phyloP scores from a whole-genome alignment of 2,329 filamentous ascomycete genomes.

The Colletotrichum sp. region DNA sequence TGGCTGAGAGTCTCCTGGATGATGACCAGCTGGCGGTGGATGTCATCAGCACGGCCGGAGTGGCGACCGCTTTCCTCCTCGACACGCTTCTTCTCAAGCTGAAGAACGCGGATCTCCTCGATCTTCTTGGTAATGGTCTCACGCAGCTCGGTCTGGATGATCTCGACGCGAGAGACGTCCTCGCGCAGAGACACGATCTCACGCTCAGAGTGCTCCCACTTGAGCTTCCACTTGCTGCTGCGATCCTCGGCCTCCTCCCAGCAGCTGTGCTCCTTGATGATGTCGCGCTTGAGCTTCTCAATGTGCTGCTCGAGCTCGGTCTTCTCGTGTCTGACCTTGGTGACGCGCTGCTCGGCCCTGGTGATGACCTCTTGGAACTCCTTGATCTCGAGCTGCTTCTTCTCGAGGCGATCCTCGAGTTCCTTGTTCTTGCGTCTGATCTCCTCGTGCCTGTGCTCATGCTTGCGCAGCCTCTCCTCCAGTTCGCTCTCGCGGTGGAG shows the following conservation, averaged over 20 bases:
- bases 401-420: not conserved
- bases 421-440: conserved; percentile 9
- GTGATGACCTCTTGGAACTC: not conserved
- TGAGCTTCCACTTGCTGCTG: conserved; percentile 11
- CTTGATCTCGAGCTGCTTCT: conserved; percentile 7
- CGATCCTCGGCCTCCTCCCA: conserved; percentile 8
- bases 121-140: conserved; percentile 1
- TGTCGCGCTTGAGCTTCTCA: not conserved
- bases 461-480: not conserved
- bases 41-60: not conserved
- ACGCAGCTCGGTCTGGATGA: not conserved
- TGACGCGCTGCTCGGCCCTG: not conserved
- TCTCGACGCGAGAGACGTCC: conserved; percentile 4
- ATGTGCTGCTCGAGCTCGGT: conserved; percentile 2
- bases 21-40: conserved; percentile 1
- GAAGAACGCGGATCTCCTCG: not conserved
- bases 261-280: not conserved
- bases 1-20: conserved; percentile 1
- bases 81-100: conserved; percentile 12
- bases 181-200: not conserved
- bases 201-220: conserved; percentile 10
- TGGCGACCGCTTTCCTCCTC: conserved; percentile 1
- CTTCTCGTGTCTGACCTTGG: not conserved
- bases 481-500: not conserved
- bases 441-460: conserved; percentile 6